Percentiles rank a stretch among this genome's conserved stretches.
These are phyloP conservation scores for Blastocystis sp. DNA, from an alignment of 352 stramenopile species.

Conservation along the genomic window DNA sequence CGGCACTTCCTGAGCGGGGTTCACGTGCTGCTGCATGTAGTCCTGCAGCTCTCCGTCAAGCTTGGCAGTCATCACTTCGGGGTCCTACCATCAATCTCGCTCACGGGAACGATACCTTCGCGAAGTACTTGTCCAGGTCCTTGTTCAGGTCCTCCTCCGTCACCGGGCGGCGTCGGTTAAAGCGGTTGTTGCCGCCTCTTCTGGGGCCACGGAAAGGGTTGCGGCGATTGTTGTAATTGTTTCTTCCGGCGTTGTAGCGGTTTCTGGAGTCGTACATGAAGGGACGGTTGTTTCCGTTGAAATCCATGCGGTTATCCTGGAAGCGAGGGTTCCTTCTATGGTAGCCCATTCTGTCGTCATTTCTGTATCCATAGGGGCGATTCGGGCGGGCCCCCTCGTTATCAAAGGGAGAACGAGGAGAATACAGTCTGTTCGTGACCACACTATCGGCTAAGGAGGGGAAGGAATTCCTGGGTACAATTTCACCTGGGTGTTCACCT, in stretches of 20 bases:
- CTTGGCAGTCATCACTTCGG: constrained; percentile 33
- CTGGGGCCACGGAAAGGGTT: neutral
- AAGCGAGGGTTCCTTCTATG: neutral
- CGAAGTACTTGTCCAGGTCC: constrained; percentile 46
- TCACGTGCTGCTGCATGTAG: constrained; percentile 20
- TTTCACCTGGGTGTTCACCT: constrained; percentile 32
- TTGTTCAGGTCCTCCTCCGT: constrained; percentile 5
- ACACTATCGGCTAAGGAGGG: constrained; percentile 61
- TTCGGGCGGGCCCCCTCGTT: neutral
- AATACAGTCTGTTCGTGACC: constrained; percentile 6
- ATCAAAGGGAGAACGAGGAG: neutral
- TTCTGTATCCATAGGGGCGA: neutral
- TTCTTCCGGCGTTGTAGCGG: neutral
- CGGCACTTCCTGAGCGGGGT: constrained; percentile 16
- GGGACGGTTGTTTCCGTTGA: no score
- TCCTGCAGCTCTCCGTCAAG: constrained; percentile 28
- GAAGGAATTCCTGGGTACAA: constrained; percentile 50
- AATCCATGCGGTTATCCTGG: no score
- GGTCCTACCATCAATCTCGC: constrained; percentile 28
- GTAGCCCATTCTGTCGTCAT: neutral
- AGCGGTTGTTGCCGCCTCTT: constrained; percentile 4
- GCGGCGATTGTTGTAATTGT: neutral
- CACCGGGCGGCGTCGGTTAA: neutral
- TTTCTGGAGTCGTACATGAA: no score
- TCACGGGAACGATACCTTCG: constrained; percentile 32